Evolutionary conservation across 1,139 yeast species (phyloP).

Genomic region (Debaryomycetaceae sp.): DNA sequence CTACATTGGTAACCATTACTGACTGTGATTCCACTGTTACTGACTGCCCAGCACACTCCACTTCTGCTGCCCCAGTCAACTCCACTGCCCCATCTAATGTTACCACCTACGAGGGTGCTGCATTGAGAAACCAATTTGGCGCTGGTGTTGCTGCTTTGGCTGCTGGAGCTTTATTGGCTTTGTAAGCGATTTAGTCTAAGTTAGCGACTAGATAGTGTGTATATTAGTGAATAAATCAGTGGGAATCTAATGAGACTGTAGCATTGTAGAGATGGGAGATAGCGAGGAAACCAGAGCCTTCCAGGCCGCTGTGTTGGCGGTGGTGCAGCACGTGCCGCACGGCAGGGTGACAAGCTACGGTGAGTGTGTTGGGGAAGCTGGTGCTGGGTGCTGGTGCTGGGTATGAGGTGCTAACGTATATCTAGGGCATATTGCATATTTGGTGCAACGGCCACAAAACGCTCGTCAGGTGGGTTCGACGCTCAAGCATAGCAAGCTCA

Average conservation of each 20-base stretch:
- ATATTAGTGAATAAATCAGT: conserved; percentile 3
- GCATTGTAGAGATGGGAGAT: conserved; percentile 16
- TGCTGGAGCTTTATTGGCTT: conserved; percentile 53
- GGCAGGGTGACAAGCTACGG: conserved; percentile 71
- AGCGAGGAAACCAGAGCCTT: conserved; percentile 55
- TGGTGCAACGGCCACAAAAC: conserved; percentile 59
- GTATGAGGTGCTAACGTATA: conserved; percentile 6
- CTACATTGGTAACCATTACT: conserved; percentile 40
- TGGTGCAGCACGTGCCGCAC: conserved; percentile 53
- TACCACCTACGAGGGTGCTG: conserved; percentile 34
- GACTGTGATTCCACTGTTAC: conserved; percentile 38
- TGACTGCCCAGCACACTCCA: conserved; percentile 35
- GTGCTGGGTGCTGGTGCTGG: conserved; percentile 1
- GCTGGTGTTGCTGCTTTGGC: conserved; percentile 50
- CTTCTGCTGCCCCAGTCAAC: conserved; percentile 14
- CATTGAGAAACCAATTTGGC: conserved; percentile 29
- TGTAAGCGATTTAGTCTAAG: conserved; percentile 23
- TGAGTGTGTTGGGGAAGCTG: conserved; percentile 13
- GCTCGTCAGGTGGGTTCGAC: conserved; percentile 75
- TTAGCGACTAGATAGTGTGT: conserved; percentile 12
- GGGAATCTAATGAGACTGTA: not conserved
- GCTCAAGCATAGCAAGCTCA: conserved; percentile 41
- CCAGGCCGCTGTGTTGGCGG: conserved; percentile 57
- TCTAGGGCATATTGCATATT: conserved; percentile 61
- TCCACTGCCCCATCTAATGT: conserved; percentile 14